Base-by-base conservation (phyloP, 2,329 filamentous ascomycete genomes). In the Rhynchosporium secalis region DNA sequence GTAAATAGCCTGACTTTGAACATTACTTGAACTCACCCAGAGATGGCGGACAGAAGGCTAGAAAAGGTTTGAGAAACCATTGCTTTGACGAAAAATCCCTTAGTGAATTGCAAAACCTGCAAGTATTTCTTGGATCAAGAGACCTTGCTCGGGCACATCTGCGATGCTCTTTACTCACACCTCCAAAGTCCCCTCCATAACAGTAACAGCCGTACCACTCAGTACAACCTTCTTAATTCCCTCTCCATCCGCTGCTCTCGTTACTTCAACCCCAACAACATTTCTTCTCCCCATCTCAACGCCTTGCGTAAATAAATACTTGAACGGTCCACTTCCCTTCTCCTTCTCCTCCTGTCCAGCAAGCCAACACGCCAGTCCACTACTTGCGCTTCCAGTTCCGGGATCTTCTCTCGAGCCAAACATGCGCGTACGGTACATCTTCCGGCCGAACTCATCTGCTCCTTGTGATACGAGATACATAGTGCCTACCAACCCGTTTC, bases 341-440 rank as follows among this genome's bases (percentile, higher is more conserved):
- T 72, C 72, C 60, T 68, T 73, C 58, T 28, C 59, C 31, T 77
- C 76, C 26, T 72, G 72, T 59, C 83, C 72, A 5, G 80, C 78
- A 64, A 89, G 74, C 69, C 83, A 87, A 58, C 78, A 75, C 15
- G 78, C 76, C 64, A 89, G 72, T 4, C 82, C 81, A 71, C 81
- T 81, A 4, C 85, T 83, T 40, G 86, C 85, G 64, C 83, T 86
- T 0, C 86, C 87, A 0, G 85, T 87, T 0, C 82, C 84, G 5
- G 84, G 82, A 69, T 89, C 87, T 69, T 87, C 83, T 31, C 82
- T 71, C 2, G 70, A 70, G 1, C 72, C 76, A 15, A 90, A 79
- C 85, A 91, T 86, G 56, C 88, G 79, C 9, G 86, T 81, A 58
- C 84, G 78, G 15, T 68, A 57, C 60, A n/a, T 65, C 62, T 43